phyloP scores from a whole-genome alignment of 805 yeast species.

The Saccharomycopsis vini region DNA sequence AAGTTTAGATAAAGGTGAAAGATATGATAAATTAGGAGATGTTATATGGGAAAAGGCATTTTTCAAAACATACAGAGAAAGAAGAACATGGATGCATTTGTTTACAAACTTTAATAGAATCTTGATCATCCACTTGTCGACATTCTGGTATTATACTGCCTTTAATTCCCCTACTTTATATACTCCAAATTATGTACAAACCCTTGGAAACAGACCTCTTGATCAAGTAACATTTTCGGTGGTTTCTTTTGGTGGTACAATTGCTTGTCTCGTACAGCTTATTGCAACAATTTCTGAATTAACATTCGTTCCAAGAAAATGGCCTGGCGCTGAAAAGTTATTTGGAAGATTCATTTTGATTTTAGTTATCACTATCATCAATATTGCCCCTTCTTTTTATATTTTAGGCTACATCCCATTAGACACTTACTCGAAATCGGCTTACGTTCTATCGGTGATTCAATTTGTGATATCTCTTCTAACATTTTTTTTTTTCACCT shows the following conservation, averaged over 20 bases:
- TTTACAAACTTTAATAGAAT: constrained; percentile 94
- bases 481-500: constrained; percentile 71
- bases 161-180: constrained; percentile 88
- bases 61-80: constrained; percentile 91
- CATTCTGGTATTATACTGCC: constrained; percentile 92
- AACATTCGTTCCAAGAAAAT: constrained; percentile 91
- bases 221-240: constrained; percentile 90
- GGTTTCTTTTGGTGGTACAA: constrained; percentile 82
- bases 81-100: constrained; percentile 95
- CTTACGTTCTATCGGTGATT: constrained; percentile 71
- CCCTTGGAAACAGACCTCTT: constrained; percentile 72
- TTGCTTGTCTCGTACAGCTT: constrained; percentile 75
- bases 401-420: constrained; percentile 73
- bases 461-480: constrained; percentile 82
- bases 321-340: constrained; percentile 98
- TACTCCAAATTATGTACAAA: constrained; percentile 78
- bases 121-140: constrained; percentile 86
- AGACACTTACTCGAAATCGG: constrained; percentile 56
- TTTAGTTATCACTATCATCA: constrained; percentile 52
- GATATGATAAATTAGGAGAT: constrained; percentile 82
- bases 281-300: constrained; percentile 86
- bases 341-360: constrained; percentile 77
- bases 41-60: constrained; percentile 86
- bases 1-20: constrained; percentile 80
- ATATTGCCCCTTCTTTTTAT: constrained; percentile 80